Conservation (phyloP, 345 rosid species). For the Mangifera indica region DNA sequence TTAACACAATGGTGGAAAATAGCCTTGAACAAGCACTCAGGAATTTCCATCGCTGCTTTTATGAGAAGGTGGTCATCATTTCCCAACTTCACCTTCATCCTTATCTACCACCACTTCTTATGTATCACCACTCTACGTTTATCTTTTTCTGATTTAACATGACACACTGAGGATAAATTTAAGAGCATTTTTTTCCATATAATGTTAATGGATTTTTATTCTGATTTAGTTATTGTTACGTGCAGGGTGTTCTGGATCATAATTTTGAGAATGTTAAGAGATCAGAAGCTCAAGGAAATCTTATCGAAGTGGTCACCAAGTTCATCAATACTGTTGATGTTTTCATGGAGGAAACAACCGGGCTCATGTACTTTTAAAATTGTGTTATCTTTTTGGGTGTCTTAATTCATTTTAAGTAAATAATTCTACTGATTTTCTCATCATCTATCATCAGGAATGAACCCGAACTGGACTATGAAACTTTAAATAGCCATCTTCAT, state of each 20-base stretch:
- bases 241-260: slow-evolving; percentile 30
- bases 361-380: slow-evolving; percentile 17
- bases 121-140: too few species aligned
- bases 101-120: too few species aligned
- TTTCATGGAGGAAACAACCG: slow-evolving; percentile 8
- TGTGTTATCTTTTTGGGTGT: not conserved
- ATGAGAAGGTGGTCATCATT: too few species aligned
- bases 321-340: slow-evolving; percentile 21
- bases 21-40: too few species aligned
- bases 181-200: too few species aligned
- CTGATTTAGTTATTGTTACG: too few species aligned
- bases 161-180: too few species aligned
- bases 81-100: too few species aligned
- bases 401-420: not conserved
- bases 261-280: slow-evolving; percentile 18
- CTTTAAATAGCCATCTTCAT: not conserved
- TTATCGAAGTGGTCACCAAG: slow-evolving; percentile 18
- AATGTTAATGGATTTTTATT: too few species aligned
- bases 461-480: slow-evolving; percentile 22
- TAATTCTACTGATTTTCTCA: not conserved
- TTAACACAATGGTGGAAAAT: too few species aligned
- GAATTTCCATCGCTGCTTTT: too few species aligned
- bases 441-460: slow-evolving; percentile 23
- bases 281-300: not conserved
- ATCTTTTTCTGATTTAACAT: too few species aligned